A percentile compares a stretch with the other conserved stretches of the same genome.
Evolutionary conservation across 371 early-diverging fungal species (phyloP).

Genomic region (Rhizomucor pusillus): DNA sequence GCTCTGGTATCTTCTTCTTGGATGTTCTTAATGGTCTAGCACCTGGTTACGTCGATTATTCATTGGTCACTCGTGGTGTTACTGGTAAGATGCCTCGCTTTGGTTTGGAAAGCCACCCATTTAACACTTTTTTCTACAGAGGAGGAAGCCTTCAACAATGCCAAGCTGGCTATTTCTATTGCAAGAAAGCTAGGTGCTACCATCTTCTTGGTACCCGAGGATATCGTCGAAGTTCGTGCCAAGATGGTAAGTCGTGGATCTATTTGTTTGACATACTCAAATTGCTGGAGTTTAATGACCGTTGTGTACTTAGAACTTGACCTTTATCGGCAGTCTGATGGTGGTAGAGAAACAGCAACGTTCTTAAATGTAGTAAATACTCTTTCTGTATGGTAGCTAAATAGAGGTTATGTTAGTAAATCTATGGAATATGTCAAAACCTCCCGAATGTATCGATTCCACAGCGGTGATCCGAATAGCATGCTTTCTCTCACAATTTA

Average conservation of each 20-base stretch:
- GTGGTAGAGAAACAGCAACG: conserved; percentile 46
- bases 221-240: conserved; percentile 91
- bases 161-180: conserved; percentile 94
- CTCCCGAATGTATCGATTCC: too few relatives aligned
- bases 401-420: conserved; percentile 2
- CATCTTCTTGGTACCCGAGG: conserved; percentile 95
- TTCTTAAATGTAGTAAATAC: neutral
- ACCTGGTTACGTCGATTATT: conserved; percentile 88
- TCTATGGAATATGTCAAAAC: neutral
- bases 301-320: conserved; percentile 62
- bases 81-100: conserved; percentile 15
- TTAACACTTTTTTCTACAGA: conserved; percentile 35
- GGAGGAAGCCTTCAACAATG: conserved; percentile 89
- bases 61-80: conserved; percentile 76
- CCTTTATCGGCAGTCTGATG: conserved; percentile 91
- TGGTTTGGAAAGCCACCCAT: neutral
- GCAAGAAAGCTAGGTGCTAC: conserved; percentile 98
- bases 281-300: too few relatives aligned
- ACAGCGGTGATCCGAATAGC: too few relatives aligned
- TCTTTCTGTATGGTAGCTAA: neutral
- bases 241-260: conserved; percentile 65
- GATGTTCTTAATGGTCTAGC: conserved; percentile 92
- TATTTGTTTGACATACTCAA: neutral
- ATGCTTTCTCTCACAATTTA: too few relatives aligned
- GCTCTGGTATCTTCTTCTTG: conserved; percentile 80